These are phyloP conservation scores for Clathrospora elynae DNA, from an alignment of 2,329 filamentous ascomycete genomes.

Conservation along the genomic window DNA sequence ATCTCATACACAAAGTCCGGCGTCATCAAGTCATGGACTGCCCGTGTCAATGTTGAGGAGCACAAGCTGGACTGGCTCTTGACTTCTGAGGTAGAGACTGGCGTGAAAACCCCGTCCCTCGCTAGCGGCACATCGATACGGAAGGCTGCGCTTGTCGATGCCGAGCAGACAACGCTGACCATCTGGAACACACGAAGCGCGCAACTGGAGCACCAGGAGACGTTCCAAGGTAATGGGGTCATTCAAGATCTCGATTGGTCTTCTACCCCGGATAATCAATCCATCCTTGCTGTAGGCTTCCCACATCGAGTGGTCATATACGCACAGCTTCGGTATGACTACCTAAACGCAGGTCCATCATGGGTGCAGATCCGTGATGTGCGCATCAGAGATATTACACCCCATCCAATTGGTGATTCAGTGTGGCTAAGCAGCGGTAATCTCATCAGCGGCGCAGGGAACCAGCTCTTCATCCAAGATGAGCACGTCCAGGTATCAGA, in stretches of 20 bases:
- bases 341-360: constrained; percentile 83
- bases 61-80: constrained; percentile 76
- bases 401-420: constrained; percentile 89
- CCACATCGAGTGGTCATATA: constrained; percentile 82
- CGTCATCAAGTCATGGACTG: constrained; percentile 82
- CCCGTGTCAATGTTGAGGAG: constrained; percentile 67
- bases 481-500: constrained; percentile 71
- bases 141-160: constrained; percentile 82
- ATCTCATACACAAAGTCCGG: constrained; percentile 81
- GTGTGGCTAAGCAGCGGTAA: constrained; percentile 87
- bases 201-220: constrained; percentile 79
- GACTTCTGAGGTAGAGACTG: constrained; percentile 81
- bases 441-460: constrained; percentile 85
- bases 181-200: constrained; percentile 89
- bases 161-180: constrained; percentile 72
- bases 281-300: constrained; percentile 90
- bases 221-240: constrained; percentile 72
- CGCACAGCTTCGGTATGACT: constrained; percentile 88
- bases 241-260: constrained; percentile 94
- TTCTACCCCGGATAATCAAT: constrained; percentile 85
- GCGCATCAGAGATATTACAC: constrained; percentile 77
- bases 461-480: constrained; percentile 86
- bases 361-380: constrained; percentile 88
- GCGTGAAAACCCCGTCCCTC: constrained; percentile 71
- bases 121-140: constrained; percentile 85